phyloP scores from a whole-genome alignment of 129 eudicot species.

The Lactuca saligna region DNA sequence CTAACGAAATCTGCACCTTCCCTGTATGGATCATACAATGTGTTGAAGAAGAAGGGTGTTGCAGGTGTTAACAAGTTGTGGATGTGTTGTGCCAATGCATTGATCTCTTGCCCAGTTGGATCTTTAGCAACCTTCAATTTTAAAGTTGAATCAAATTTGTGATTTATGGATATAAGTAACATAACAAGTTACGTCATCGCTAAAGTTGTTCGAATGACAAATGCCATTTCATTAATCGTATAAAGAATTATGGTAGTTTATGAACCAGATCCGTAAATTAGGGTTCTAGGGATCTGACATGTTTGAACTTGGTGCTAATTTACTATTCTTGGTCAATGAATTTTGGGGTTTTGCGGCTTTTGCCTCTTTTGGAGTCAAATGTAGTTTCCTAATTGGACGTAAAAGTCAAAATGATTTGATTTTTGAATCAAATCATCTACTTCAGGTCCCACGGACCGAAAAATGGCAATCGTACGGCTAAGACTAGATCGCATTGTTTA shows the following conservation, averaged over 20 bases:
- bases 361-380: background rate
- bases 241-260: no score
- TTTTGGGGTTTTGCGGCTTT: background rate
- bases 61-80: conserved; percentile 63
- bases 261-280: conserved; percentile 12
- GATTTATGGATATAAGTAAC: background rate
- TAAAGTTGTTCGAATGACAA: background rate
- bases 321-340: conserved; percentile 27
- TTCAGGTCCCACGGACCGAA: conserved; percentile 19
- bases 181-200: background rate
- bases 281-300: background rate
- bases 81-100: conserved; percentile 76
- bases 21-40: conserved; percentile 68
- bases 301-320: background rate
- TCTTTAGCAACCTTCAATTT: conserved; percentile 62
- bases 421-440: background rate
- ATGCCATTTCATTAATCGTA: background rate
- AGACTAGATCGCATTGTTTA: conserved; percentile 4
- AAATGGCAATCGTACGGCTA: conserved; percentile 3
- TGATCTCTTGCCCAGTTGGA: conserved; percentile 67
- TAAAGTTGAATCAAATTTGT: background rate
- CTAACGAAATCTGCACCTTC: conserved; percentile 83
- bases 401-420: conserved; percentile 22
- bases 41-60: conserved; percentile 77
- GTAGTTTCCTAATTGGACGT: background rate